These are phyloP conservation scores for Nephelium lappaceum DNA, from an alignment of 345 rosid species.

Conservation along the genomic window DNA sequence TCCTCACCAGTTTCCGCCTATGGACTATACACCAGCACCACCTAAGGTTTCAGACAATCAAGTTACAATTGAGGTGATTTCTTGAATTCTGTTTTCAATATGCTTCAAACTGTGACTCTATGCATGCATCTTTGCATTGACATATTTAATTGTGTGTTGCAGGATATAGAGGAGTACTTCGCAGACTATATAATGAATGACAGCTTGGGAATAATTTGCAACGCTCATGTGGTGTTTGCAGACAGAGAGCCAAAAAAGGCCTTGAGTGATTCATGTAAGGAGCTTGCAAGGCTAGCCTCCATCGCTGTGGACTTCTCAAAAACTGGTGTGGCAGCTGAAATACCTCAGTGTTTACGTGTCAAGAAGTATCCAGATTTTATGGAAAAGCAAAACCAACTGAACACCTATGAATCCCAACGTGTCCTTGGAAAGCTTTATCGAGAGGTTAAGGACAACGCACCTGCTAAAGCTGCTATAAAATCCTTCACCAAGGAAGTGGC, in stretches of 20 bases:
- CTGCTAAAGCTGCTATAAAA: neutral
- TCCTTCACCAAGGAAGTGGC: constrained; percentile 28
- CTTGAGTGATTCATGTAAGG: constrained; percentile 7
- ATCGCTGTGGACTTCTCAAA: constrained; percentile 38
- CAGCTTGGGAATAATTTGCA: constrained; percentile 29
- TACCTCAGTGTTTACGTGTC: constrained; percentile 7
- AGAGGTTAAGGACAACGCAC: constrained; percentile 23
- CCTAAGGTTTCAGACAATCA: constrained; percentile 3
- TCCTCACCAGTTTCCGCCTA: neutral
- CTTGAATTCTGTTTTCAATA: too few species aligned
- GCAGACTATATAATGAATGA: constrained; percentile 26
- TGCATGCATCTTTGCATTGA: neutral
- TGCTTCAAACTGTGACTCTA: too few species aligned
- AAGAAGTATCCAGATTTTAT: constrained; percentile 40
- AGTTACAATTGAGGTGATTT: constrained; percentile 26
- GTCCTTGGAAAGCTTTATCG: constrained; percentile 37
- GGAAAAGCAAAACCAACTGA: constrained; percentile 23
- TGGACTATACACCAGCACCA: constrained; percentile 23
- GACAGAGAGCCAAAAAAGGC: constrained; percentile 23
- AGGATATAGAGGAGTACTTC: constrained; percentile 34
- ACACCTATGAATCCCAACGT: constrained; percentile 22
- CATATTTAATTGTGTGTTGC: neutral
- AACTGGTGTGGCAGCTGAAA: constrained; percentile 31
- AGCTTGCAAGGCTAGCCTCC: constrained; percentile 29
- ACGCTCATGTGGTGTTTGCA: constrained; percentile 23